Percentiles rank a stretch among this genome's conserved stretches.
Evolutionary conservation across 371 early-diverging fungal species (phyloP).

Genomic region (Coemansia sp.): DNA sequence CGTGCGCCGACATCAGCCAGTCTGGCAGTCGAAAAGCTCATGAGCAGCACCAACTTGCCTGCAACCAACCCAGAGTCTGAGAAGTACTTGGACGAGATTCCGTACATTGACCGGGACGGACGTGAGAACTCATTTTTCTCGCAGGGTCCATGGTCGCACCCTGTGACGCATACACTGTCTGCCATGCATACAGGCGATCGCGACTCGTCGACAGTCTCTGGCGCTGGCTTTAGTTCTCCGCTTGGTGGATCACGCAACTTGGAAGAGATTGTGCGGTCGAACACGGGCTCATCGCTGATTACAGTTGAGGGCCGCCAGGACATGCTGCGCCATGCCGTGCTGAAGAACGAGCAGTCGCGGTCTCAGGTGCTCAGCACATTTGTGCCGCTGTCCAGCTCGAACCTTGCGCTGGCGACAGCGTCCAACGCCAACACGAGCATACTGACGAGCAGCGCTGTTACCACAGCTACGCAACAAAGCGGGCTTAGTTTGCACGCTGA

Average conservation of each 20-base stretch:
- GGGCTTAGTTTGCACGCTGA: conserved; percentile 38
- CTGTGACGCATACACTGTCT: neutral
- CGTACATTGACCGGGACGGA: conserved; percentile 39
- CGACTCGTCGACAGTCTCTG: conserved; percentile 13
- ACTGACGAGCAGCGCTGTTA: conserved; percentile 8
- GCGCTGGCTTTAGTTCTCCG: neutral
- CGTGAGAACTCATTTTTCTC: conserved; percentile 45
- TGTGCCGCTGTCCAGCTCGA: conserved; percentile 41
- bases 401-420: conserved; percentile 11
- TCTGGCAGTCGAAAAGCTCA: conserved; percentile 37
- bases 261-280: conserved; percentile 34
- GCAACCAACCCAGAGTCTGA: neutral
- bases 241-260: neutral
- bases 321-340: conserved; percentile 18
- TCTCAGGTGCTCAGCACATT: conserved; percentile 20
- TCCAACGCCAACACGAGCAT: neutral
- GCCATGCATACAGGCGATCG: neutral
- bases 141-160: conserved; percentile 42
- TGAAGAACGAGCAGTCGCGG: conserved; percentile 11
- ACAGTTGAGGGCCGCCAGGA: conserved; percentile 26
- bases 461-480: conserved; percentile 15
- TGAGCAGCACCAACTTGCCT: conserved; percentile 6
- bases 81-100: conserved; percentile 30
- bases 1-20: conserved; percentile 42
- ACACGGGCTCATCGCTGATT: conserved; percentile 23